A percentile compares a stretch with the other conserved stretches of the same genome.
These are phyloP conservation scores for Pyrenophora graminea DNA, from an alignment of 2,329 filamentous ascomycete genomes.

Conservation along the genomic window DNA sequence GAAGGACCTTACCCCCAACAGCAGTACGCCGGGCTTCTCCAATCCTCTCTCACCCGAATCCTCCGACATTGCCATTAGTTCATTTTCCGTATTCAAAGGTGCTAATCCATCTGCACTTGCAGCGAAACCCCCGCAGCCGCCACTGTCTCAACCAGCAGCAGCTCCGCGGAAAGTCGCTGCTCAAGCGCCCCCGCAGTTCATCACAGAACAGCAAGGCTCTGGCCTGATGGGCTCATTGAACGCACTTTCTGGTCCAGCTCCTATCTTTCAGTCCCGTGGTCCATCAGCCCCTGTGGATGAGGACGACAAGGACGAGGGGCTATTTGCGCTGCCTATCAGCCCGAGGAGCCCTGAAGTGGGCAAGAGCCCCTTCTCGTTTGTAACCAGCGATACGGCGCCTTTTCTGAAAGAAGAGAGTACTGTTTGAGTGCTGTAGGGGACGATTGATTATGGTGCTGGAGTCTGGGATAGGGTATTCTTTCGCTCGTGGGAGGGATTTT, in stretches of 20 bases:
- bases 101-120: conserved; percentile 47
- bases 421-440: conserved; percentile 20
- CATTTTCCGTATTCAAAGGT: conserved; percentile 63
- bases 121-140: conserved; percentile 48
- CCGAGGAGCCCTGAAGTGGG: conserved; percentile 85
- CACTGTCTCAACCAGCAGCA: conserved; percentile 24
- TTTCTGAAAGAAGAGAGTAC: conserved; percentile 37
- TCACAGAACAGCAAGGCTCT: conserved; percentile 47
- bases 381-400: conserved; percentile 40
- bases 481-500: conserved; percentile 1
- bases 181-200: conserved; percentile 43
- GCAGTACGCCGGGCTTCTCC: conserved; percentile 34
- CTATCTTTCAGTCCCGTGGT: conserved; percentile 36
- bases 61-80: conserved; percentile 65
- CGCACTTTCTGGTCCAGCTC: conserved; percentile 46
- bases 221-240: conserved; percentile 52
- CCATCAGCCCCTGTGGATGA: conserved; percentile 40
- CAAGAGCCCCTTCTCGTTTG: conserved; percentile 76
- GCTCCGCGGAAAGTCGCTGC: conserved; percentile 41
- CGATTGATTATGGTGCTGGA: not conserved
- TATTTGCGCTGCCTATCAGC: conserved; percentile 86
- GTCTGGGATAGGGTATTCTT: conserved; percentile 5
- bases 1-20: conserved; percentile 61
- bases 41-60: conserved; percentile 65
- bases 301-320: conserved; percentile 71